phyloP scores from a whole-genome alignment of 306 rosid species.

The Lathyrus aphaca region DNA sequence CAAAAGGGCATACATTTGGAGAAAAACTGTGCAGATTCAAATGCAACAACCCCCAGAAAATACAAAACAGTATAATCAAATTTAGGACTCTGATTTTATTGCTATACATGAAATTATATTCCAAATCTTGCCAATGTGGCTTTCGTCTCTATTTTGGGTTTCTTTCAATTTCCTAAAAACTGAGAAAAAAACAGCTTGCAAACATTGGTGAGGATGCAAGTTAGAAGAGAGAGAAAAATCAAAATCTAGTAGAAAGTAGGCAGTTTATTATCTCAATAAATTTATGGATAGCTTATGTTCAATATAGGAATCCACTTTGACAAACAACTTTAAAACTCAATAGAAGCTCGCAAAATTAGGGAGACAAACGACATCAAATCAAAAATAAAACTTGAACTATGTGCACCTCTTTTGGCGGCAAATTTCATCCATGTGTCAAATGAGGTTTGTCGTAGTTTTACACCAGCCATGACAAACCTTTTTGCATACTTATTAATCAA shows the following conservation, averaged over 20 bases:
- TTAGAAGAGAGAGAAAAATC: constrained; percentile 11
- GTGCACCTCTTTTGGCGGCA: constrained; percentile 73
- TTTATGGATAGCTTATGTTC: constrained; percentile 26
- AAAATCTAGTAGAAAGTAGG: constrained; percentile 12
- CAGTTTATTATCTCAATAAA: constrained; percentile 25
- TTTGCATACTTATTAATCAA: constrained; percentile 73
- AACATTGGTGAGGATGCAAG: constrained; percentile 11
- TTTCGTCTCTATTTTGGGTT: constrained; percentile 16
- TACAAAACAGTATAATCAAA: constrained; percentile 20
- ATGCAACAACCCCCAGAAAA: constrained; percentile 8
- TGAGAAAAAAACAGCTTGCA: constrained; percentile 24
- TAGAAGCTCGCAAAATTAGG: constrained; percentile 8
- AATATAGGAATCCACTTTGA: constrained; percentile 26
- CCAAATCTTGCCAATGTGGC: not conserved
- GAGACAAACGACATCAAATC: constrained; percentile 12
- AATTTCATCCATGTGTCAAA: constrained; percentile 74
- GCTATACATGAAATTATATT: constrained; percentile 4
- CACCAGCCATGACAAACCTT: constrained; percentile 71
- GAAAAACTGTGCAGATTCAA: not conserved
- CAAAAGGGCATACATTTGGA: constrained; percentile 3
- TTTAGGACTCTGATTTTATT: not conserved
- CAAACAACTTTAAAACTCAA: constrained; percentile 23
- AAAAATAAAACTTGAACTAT: constrained; percentile 25
- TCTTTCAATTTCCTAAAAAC: constrained; percentile 5
- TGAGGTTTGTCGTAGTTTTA: constrained; percentile 74